These are phyloP conservation scores for Cladosporium velox DNA, from an alignment of 2,329 filamentous ascomycete species.

Conservation along the genomic window DNA sequence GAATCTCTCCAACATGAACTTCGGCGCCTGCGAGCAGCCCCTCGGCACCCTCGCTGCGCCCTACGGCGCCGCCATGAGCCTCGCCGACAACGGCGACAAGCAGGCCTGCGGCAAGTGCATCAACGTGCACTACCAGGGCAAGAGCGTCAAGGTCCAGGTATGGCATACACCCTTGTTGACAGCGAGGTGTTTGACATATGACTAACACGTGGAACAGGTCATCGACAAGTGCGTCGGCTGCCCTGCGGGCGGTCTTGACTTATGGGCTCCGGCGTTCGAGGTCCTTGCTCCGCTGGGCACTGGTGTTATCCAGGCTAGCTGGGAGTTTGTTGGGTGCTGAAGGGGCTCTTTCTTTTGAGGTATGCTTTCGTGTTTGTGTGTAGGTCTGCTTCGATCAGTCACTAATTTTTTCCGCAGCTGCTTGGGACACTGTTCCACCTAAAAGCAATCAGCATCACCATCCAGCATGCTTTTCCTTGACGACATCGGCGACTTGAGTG, in stretches of 20 bases:
- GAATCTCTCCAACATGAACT: neutral
- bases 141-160: conserved; percentile 7
- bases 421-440: neutral
- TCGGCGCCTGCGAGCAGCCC: conserved; percentile 11
- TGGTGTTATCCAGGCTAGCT: neutral
- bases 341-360: too few relatives aligned
- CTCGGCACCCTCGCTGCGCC: neutral
- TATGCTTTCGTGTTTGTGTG: too few relatives aligned
- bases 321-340: conserved; percentile 6
- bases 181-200: too few relatives aligned
- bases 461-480: neutral
- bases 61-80: conserved; percentile 7
- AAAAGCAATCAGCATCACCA: neutral
- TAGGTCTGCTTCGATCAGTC: neutral
- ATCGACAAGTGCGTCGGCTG: conserved; percentile 2
- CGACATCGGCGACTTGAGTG: neutral
- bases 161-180: too few relatives aligned
- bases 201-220: neutral
- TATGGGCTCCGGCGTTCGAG: neutral
- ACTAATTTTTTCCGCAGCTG: neutral
- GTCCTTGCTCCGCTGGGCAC: neutral
- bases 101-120: conserved; percentile 16
- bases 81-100: conserved; percentile 8
- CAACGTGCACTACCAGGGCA: conserved; percentile 2
- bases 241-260: conserved; percentile 5